Base-by-base conservation (phyloP, 1,284 basidiomycete genomes). In the Xanthoconium separans region DNA sequence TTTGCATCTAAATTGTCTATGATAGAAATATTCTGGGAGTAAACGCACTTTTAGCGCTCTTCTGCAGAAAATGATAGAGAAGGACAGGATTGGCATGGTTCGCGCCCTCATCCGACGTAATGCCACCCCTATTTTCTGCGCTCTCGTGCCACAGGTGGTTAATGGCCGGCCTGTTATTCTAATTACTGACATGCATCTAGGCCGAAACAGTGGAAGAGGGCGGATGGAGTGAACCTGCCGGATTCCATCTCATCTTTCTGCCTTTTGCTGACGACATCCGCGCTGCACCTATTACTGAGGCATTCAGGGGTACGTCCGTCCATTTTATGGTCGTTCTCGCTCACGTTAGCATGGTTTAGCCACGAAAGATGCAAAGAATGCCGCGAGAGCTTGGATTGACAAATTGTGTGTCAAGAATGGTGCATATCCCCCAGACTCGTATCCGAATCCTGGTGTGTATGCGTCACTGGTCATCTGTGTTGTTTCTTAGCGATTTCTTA, bases 251-350 rank as follows among this genome's bases (percentile, higher is more conserved):
- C 49, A 89, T 98, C 56, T 86, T 88, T 11, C 72, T 98, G 24
- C 95, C 96, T 0, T 99, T 91, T 66, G 90, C 91, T 8, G 96
- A 99, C 66, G 97, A 99, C 65, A 88, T 99, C 47, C 85, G 96
- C 44, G 78, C 82, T 31, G 86, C 87, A 8, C 88, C 91, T 44
- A 68, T 84, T 47, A 75, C 82, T 51, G 73, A 79, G 57, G 81
- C 71, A 4, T 70, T 78, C 65, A 80, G 77, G 77, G 86, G 88
- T 81, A 62, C 43, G 72, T 49, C 44, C 2, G 10, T 18, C 16
- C 15, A 6, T 37, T 51, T 7, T 42, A 15, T 34, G 9, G 2
- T 33, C 11, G 24, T 7, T 5, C 24, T 42, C 44, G 10, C 31
- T 57, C 37, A 58, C 9, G 9, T 54, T 55, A 48, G 9, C 20